Evolutionary conservation across 129 eudicot species (phyloP), one percentile per base, ranked within the genome.

Genomic region (Artemisia tridentata): DNA sequence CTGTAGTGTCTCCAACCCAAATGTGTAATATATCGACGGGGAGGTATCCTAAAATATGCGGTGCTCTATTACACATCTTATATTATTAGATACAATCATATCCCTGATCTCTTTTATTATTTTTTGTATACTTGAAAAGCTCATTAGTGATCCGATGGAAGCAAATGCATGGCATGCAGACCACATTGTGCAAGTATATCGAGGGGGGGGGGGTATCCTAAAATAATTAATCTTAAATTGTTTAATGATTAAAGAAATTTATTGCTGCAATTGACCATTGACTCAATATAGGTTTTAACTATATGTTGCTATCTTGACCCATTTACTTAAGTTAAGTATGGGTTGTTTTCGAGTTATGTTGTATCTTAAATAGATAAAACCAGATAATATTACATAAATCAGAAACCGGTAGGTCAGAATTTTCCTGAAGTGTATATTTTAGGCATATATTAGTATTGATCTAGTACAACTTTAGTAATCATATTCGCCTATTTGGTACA

Each of bases 141-240:
- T 93, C 73, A 85, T 93, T 18, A 69, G 56, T 11, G 95, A 88
- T 23, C 99, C 99, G 11, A 71, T 75, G 19, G 99, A 95, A 63
- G 97, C 97, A 23, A 87, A 95, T 34, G 91, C 99, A 69, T 95
- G 99, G 97, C 97, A 95, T 81, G 99, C 99, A 7, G 99, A 87
- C 73, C 99, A 95, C 72, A 85, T 85, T 68, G 82, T 90, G 76
- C 89, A 93, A 5, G 99, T 95, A 38, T 86, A 85, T 78, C 82
- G 47, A 52, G 97, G 98, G 61, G 98, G n/a, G n/a, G n/a, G 98
- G 85, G 98, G 97, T 93, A 70, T 23, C 43, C 2, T 25, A 58
- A 53, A 50, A 3, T 27, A 23, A 6, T 20, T 16, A 57, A 51
- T 27, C 15, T 19, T 47, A 34, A 25, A n/a, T 67, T 16, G 68